phyloP scores from a whole-genome alignment of 768 basidiomycete species.

The Imleria badia region DNA sequence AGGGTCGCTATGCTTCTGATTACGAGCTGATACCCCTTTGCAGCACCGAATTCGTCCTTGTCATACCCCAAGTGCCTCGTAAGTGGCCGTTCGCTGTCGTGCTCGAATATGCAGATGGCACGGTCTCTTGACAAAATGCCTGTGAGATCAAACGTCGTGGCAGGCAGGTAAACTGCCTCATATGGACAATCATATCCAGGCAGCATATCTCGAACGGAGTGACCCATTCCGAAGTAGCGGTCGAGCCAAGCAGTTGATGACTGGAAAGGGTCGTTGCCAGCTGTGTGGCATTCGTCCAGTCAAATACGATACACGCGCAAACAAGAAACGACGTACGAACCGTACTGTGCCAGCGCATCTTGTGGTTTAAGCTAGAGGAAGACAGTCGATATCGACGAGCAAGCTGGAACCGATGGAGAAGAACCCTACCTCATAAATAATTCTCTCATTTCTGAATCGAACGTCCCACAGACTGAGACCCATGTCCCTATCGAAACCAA shows the following conservation, averaged over 20 bases:
- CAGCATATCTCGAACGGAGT: slow-evolving; percentile 56
- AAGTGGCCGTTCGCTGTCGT: slow-evolving; percentile 56
- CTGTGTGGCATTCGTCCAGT: slow-evolving; percentile 26
- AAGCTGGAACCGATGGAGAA: too few relatives aligned
- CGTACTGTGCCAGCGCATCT: slow-evolving; percentile 62
- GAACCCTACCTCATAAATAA: slow-evolving; percentile 54
- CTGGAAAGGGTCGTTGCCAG: slow-evolving; percentile 63
- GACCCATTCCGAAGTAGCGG: slow-evolving; percentile 63
- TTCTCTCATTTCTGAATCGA: slow-evolving; percentile 53
- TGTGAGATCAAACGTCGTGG: slow-evolving; percentile 46
- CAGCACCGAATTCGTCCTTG: slow-evolving; percentile 57
- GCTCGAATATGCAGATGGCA: slow-evolving; percentile 66
- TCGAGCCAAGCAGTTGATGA: slow-evolving; percentile 62
- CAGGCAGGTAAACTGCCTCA: slow-evolving; percentile 59
- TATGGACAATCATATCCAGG: slow-evolving; percentile 66
- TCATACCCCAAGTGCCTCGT: slow-evolving; percentile 55
- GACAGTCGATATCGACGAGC: not conserved
- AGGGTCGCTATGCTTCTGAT: slow-evolving; percentile 59
- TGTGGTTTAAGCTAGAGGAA: slow-evolving; percentile 53
- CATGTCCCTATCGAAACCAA: slow-evolving; percentile 68
- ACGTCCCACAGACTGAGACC: slow-evolving; percentile 62
- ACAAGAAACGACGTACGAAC: slow-evolving; percentile 30
- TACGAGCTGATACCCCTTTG: slow-evolving; percentile 58
- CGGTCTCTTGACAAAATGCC: slow-evolving; percentile 48
- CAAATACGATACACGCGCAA: not conserved